Evolutionary conservation across 2,329 filamentous ascomycete genomes (phyloP).

Genomic region (Epicoccum sorghinum): DNA sequence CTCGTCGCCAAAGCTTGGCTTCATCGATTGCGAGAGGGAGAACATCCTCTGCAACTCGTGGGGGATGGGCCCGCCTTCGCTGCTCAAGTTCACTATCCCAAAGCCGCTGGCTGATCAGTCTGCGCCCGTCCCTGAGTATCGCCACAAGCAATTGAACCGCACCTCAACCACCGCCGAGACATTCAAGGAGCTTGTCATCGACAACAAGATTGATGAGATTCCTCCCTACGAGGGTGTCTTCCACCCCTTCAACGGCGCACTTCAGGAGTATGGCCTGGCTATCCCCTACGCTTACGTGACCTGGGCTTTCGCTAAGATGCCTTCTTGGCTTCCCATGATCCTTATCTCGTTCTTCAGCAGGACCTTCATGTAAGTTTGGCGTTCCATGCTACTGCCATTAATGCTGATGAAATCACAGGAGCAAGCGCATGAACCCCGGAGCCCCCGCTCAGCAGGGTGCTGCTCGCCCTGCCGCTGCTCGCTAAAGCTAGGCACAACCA

Average conservation of each 20-base stretch:
- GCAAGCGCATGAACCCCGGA: conserved; percentile 31
- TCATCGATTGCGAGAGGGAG: conserved; percentile 76
- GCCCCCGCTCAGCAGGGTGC: conserved; percentile 14
- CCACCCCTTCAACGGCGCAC: conserved; percentile 75
- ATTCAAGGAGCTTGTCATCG: conserved; percentile 65
- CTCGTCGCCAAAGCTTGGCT: conserved; percentile 69
- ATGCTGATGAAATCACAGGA: conserved; percentile 28
- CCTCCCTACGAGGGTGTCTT: conserved; percentile 68
- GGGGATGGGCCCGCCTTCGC: conserved; percentile 67
- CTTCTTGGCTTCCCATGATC: conserved; percentile 79
- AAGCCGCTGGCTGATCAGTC: conserved; percentile 66
- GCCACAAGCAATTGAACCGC: conserved; percentile 70
- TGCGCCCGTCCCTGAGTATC: conserved; percentile 68
- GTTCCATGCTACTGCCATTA: too few relatives aligned
- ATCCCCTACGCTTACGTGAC: conserved; percentile 71
- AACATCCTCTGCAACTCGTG: conserved; percentile 77
- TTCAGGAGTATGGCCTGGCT: conserved; percentile 67
- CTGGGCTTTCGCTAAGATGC: conserved; percentile 66
- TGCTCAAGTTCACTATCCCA: conserved; percentile 70
- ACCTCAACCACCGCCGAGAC: conserved; percentile 70
- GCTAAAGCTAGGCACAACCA: conserved; percentile 6
- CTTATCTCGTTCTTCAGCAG: conserved; percentile 74
- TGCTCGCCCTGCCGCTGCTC: conserved; percentile 19
- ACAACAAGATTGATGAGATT: conserved; percentile 61
- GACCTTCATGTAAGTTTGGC: conserved; percentile 70